These are phyloP conservation scores for Phytopythium mirpurense DNA, from an alignment of 352 stramenopile species.

Conservation along the genomic window DNA sequence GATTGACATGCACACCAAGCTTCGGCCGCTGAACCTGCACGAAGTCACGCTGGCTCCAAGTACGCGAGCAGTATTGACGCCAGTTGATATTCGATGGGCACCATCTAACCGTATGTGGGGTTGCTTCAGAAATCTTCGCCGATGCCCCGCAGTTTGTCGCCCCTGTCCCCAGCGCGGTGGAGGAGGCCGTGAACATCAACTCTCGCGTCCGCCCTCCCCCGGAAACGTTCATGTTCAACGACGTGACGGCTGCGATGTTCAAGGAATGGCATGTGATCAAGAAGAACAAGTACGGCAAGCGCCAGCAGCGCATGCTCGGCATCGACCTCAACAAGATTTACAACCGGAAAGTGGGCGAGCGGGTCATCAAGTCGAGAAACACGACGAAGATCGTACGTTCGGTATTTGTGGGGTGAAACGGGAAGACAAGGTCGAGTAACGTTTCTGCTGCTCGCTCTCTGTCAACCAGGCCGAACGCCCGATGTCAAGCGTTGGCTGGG, in stretches of 20 bases:
- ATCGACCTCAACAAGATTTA: slow-evolving; percentile 89
- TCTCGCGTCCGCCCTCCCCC: slow-evolving; percentile 64
- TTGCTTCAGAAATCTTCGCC: slow-evolving; percentile 70
- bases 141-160: slow-evolving; percentile 74
- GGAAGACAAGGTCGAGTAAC: background rate
- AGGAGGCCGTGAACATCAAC: slow-evolving; percentile 62
- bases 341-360: slow-evolving; percentile 88
- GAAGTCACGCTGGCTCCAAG: slow-evolving; percentile 85
- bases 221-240: slow-evolving; percentile 90
- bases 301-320: slow-evolving; percentile 84
- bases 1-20: slow-evolving; percentile 86
- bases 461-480: slow-evolving; percentile 66
- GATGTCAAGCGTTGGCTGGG: slow-evolving; percentile 83
- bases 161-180: slow-evolving; percentile 54
- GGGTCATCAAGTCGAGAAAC: slow-evolving; percentile 85
- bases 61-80: slow-evolving; percentile 13
- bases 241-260: slow-evolving; percentile 87
- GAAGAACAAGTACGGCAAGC: slow-evolving; percentile 90
- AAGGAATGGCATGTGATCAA: slow-evolving; percentile 90
- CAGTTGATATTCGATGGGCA: background rate
- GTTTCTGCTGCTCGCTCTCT: background rate
- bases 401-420: background rate
- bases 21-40: slow-evolving; percentile 79
- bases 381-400: slow-evolving; percentile 85
- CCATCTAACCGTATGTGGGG: background rate